Evolutionary conservation across 106 monocot genomes (phyloP).

Genomic region (Phalaenopsis aphrodite): DNA sequence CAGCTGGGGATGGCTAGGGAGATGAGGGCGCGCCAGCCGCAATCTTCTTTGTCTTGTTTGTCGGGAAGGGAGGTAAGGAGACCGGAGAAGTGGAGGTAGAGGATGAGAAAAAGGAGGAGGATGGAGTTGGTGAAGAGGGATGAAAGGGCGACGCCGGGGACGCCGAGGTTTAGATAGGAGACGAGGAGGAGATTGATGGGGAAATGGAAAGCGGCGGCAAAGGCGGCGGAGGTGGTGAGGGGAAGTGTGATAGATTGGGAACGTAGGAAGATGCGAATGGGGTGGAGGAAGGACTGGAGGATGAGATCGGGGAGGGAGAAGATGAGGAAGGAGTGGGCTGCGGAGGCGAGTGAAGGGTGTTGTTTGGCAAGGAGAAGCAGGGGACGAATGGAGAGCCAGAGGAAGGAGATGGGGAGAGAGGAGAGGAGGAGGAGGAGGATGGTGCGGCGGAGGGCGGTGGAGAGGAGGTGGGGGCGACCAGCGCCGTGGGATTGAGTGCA

Average conservation of each 20-base stretch:
- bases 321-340: slow-evolving; percentile 51
- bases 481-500: slow-evolving; percentile 81
- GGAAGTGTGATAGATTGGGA: slow-evolving; percentile 69
- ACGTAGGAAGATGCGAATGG: slow-evolving; percentile 67
- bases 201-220: slow-evolving; percentile 45
- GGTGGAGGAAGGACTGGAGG: slow-evolving; percentile 68
- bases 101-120: slow-evolving; percentile 38
- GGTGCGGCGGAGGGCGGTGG: slow-evolving; percentile 51
- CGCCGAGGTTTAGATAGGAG: slow-evolving; percentile 43
- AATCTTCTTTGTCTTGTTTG: slow-evolving; percentile 13
- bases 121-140: slow-evolving; percentile 54
- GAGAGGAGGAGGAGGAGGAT: slow-evolving; percentile 39
- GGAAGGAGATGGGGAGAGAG: slow-evolving; percentile 43
- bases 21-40: slow-evolving; percentile 52
- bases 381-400: slow-evolving; percentile 36
- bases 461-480: slow-evolving; percentile 33
- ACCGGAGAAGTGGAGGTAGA: slow-evolving; percentile 53
- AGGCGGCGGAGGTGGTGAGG: slow-evolving; percentile 48
- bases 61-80: slow-evolving; percentile 28
- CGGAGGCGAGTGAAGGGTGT: slow-evolving; percentile 34
- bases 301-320: slow-evolving; percentile 61
- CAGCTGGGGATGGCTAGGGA: slow-evolving; percentile 80
- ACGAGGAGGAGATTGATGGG: slow-evolving; percentile 75
- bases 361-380: slow-evolving; percentile 64
- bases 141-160: slow-evolving; percentile 61